These are phyloP conservation scores for Stagonosporopsis vannaccii DNA, from an alignment of 2,329 filamentous ascomycete species.

Conservation along the genomic window DNA sequence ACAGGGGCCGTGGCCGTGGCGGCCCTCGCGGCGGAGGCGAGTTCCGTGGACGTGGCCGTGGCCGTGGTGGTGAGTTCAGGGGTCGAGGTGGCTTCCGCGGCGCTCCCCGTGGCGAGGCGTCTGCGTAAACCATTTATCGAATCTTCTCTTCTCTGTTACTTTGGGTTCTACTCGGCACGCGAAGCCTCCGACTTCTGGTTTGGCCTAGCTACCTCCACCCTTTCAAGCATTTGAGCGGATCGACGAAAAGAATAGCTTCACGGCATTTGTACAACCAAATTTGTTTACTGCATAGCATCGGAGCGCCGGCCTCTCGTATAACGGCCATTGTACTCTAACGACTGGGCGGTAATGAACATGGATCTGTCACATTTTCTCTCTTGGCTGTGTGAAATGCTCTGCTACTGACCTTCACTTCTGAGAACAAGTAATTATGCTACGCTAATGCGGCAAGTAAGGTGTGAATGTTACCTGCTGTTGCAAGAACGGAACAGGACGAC, in stretches of 20 bases:
- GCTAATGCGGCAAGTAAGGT: background rate
- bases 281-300: conserved; percentile 50
- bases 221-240: conserved; percentile 36
- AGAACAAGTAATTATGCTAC: background rate
- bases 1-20: conserved; percentile 61
- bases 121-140: conserved; percentile 20
- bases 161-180: conserved; percentile 22
- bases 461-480: background rate
- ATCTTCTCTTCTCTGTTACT: conserved; percentile 17
- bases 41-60: conserved; percentile 51
- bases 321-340: conserved; percentile 42
- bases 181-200: conserved; percentile 21
- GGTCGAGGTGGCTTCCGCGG: conserved; percentile 52
- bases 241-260: conserved; percentile 30
- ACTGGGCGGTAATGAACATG: conserved; percentile 23
- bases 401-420: background rate
- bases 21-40: conserved; percentile 49
- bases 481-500: background rate
- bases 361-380: conserved; percentile 5
- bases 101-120: conserved; percentile 36
- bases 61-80: conserved; percentile 52
- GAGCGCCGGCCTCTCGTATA: conserved; percentile 43
- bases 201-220: conserved; percentile 23
- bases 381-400: background rate
- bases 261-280: conserved; percentile 41